These are phyloP conservation scores for Psophocarpus tetragonolobus DNA, from an alignment of 306 rosid genomes.

Conservation along the genomic window DNA sequence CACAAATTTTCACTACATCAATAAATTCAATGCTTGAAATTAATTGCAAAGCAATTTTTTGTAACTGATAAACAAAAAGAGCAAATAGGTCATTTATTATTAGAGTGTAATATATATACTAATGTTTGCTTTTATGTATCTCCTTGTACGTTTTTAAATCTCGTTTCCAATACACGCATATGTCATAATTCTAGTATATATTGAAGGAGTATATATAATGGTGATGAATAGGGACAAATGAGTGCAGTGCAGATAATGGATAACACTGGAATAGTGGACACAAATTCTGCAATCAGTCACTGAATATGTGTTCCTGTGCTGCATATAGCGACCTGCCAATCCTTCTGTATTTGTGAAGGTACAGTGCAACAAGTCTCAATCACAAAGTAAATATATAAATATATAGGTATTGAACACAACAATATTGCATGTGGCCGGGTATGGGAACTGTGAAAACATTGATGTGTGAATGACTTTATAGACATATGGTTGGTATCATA, in stretches of 20 bases:
- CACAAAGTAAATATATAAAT: slow-evolving; percentile 13
- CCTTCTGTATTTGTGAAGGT: not conserved
- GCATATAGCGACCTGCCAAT: slow-evolving; percentile 19
- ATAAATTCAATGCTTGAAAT: not conserved
- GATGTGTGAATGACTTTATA: slow-evolving; percentile 1
- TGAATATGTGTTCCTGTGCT: not conserved
- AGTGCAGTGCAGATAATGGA: not conserved
- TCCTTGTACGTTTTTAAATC: not conserved
- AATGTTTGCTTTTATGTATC: no score
- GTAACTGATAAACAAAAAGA: not conserved
- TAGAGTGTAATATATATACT: no score
- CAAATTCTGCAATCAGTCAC: slow-evolving; percentile 27
- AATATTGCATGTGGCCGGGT: not conserved
- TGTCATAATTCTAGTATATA: not conserved
- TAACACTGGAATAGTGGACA: slow-evolving; percentile 14
- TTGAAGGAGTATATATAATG: not conserved
- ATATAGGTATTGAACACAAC: not conserved
- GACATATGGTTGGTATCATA: slow-evolving; percentile 36
- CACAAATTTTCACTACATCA: slow-evolving; percentile 1
- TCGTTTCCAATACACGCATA: not conserved
- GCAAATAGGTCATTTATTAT: no score
- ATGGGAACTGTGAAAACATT: slow-evolving; percentile 14
- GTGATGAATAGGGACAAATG: slow-evolving; percentile 14
- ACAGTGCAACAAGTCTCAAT: slow-evolving; percentile 23
- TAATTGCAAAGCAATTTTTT: not conserved